These are phyloP conservation scores for Cyberlindnera meyerae DNA, from an alignment of 805 yeast species.

Conservation along the genomic window DNA sequence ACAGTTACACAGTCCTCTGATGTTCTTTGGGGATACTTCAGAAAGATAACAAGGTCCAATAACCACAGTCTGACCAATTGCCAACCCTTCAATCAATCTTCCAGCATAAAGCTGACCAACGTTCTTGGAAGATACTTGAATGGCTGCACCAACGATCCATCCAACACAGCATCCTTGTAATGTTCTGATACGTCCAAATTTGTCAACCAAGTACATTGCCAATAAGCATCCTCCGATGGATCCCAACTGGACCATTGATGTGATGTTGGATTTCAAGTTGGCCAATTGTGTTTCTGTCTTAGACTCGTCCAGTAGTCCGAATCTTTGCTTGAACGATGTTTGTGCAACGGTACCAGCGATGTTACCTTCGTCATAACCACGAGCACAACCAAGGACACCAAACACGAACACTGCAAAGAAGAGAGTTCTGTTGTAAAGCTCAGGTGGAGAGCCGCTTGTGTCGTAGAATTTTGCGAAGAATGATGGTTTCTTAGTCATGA, in stretches of 20 bases:
- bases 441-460: slow-evolving; percentile 31
- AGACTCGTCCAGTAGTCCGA: slow-evolving; percentile 39
- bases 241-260: slow-evolving; percentile 55
- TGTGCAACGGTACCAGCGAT: slow-evolving; percentile 43
- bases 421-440: slow-evolving; percentile 43
- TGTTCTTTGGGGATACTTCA: slow-evolving; percentile 47
- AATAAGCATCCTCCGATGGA: slow-evolving; percentile 49
- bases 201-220: slow-evolving; percentile 45
- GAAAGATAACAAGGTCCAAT: slow-evolving; percentile 51
- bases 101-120: slow-evolving; percentile 54
- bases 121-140: slow-evolving; percentile 41
- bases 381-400: slow-evolving; percentile 51
- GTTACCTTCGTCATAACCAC: slow-evolving; percentile 57
- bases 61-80: slow-evolving; percentile 53
- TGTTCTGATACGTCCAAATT: slow-evolving; percentile 46
- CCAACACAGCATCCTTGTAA: slow-evolving; percentile 38
- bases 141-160: slow-evolving; percentile 42
- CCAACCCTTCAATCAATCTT: slow-evolving; percentile 49
- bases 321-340: slow-evolving; percentile 35
- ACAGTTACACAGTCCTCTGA: slow-evolving; percentile 49
- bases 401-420: slow-evolving; percentile 43
- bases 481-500: slow-evolving; percentile 1
- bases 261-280: slow-evolving; percentile 45
- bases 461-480: slow-evolving; percentile 16
- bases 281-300: slow-evolving; percentile 36